phyloP scores from a whole-genome alignment of 73 alveolate genomes.

The Tetrahymena borealis region DNA sequence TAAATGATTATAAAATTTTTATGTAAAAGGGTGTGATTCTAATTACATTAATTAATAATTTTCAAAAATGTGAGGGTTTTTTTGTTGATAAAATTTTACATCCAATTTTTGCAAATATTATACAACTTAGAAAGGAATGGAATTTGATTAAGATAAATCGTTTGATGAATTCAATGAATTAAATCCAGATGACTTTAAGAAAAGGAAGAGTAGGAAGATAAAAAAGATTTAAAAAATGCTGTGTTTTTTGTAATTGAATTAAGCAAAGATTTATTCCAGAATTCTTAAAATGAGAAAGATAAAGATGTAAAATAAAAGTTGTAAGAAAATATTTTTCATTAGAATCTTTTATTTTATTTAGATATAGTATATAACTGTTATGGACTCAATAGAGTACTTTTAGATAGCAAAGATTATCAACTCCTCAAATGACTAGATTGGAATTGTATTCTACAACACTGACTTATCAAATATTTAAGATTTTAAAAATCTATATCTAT shows the following conservation, averaged over 20 bases:
- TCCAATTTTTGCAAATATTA: too few species aligned
- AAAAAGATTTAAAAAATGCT: not conserved
- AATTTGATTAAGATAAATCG: not conserved
- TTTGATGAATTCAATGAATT: not conserved
- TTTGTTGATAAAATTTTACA: too few species aligned
- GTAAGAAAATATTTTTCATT: not conserved
- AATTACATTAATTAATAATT: too few species aligned
- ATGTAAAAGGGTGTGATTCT: too few species aligned
- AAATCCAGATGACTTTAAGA: not conserved
- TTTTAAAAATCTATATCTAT: not conserved
- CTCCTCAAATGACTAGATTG: slow-evolving; percentile 74
- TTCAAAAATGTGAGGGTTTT: too few species aligned
- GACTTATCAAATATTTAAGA: not conserved
- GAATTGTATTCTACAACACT: slow-evolving; percentile 71
- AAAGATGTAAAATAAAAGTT: not conserved
- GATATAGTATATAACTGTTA: slow-evolving; percentile 11
- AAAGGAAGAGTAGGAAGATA: not conserved
- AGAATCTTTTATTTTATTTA: not conserved
- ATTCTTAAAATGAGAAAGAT: not conserved
- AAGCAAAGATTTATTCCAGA: not conserved
- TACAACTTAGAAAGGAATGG: too few species aligned
- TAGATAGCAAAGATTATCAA: slow-evolving; percentile 80
- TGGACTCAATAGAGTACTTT: slow-evolving; percentile 62
- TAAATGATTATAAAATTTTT: too few species aligned
- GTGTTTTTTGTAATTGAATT: not conserved